Base-by-base conservation (phyloP, 805 yeast genomes). In the Cyberlindnera subsufficiens region DNA sequence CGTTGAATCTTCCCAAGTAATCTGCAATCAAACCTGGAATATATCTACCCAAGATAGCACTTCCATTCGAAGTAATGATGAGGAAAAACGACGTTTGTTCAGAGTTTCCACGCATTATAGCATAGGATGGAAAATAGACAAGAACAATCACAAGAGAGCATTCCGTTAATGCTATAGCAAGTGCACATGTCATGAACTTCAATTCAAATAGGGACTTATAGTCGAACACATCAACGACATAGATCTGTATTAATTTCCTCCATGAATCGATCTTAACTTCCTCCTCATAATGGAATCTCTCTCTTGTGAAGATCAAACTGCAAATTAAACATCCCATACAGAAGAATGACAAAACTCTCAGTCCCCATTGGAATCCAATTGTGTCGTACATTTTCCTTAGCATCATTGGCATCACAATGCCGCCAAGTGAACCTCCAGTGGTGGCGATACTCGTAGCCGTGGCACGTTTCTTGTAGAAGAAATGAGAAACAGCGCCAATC, bases 311-410 rank as follows among this genome's bases (percentile, higher is more conserved):
- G 0, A 53, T 19, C 3, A 57, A 37, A 1, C 68, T 56, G 17
- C 55, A 30, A 1, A 51, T 9, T 15, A 61, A 51, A 36, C 60
- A 58, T 5, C 37, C 45, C 17, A 49, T 29, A 37, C 68, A 61
- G 16, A 75, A 55, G 48, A 77, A 69, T 0, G 75, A 76, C 38
- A 75, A 58, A 14, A 68, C 61, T 39, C 83, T 64, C 35, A 74
- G 64, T 4, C 77, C 71, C 82, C 82, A 77, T 10, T 63, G 65
- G 51, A 73, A 76, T 1, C 82, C 82, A 19, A 74, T 65, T 13
- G 58, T 52, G 6, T 51, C 45, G 39, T 70, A 66, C 37, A 75
- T 56, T 16, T 54, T 56, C 35, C 72, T 65, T 15, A 75, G 64
- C 63, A 71, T 63, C 35, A 73, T 56, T 13, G 80, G 77, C 53